phyloP scores from a whole-genome alignment of 2,329 filamentous ascomycete genomes.

The Aspergillus jensenii region DNA sequence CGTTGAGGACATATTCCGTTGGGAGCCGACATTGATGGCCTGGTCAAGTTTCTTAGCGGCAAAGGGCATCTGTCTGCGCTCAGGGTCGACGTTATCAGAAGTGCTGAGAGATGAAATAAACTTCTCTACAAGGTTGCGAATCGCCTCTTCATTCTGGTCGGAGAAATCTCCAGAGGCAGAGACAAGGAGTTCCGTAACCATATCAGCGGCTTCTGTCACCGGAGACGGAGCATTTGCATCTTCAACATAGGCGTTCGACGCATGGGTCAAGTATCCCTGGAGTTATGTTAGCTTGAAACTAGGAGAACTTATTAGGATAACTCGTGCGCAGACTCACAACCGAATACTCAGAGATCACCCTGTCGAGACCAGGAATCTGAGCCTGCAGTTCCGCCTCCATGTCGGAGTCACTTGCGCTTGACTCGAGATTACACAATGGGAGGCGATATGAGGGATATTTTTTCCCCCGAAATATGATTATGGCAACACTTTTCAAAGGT shows the following conservation, averaged over 20 bases:
- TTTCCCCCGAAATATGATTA: background rate
- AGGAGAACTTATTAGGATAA: background rate
- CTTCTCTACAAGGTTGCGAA: constrained; percentile 81
- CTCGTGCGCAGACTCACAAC: constrained; percentile 48
- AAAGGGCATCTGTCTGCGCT: constrained; percentile 69
- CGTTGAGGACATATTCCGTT: constrained; percentile 95
- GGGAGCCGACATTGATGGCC: constrained; percentile 88
- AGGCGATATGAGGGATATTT: background rate
- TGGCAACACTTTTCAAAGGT: background rate
- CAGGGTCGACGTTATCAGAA: constrained; percentile 66
- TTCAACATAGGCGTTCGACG: constrained; percentile 76
- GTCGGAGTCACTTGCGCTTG: constrained; percentile 8
- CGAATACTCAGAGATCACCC: constrained; percentile 85
- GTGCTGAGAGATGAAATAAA: constrained; percentile 81
- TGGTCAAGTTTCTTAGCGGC: constrained; percentile 85
- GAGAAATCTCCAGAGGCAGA: constrained; percentile 88
- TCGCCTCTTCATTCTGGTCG: constrained; percentile 69
- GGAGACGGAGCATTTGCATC: constrained; percentile 72
- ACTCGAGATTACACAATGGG: background rate
- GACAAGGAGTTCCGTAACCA: constrained; percentile 83
- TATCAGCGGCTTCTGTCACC: constrained; percentile 76
- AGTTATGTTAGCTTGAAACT: constrained; percentile 8
- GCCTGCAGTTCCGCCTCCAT: constrained; percentile 90
- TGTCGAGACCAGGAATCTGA: constrained; percentile 83
- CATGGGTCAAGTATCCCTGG: constrained; percentile 85